Evolutionary conservation across 768 basidiomycete species (phyloP).

Genomic region (Amanita phalloides): DNA sequence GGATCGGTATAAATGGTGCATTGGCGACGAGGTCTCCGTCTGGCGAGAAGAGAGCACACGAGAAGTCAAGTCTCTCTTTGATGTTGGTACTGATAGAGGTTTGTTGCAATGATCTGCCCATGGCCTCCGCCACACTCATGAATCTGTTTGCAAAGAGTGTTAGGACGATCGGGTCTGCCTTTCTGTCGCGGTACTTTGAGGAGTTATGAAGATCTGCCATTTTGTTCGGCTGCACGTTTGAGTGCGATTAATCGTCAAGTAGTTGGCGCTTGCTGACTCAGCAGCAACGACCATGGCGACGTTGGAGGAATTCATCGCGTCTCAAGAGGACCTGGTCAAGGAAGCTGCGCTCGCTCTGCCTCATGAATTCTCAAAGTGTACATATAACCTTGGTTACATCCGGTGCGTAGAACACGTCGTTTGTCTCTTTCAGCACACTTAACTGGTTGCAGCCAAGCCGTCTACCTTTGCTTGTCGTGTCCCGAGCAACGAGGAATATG

Average conservation of each 20-base stretch:
- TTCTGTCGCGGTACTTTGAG: conserved; percentile 16
- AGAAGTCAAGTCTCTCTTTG: conserved; percentile 92
- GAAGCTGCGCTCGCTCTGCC: conserved; percentile 50
- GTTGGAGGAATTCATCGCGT: conserved; percentile 33
- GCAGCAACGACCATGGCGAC: conserved; percentile 14
- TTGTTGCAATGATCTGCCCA: conserved; percentile 85
- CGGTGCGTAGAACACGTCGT: conserved; percentile 22
- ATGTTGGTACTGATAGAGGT: conserved; percentile 92
- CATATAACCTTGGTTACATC: conserved; percentile 46
- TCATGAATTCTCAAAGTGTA: conserved; percentile 56
- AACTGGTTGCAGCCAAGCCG: conserved; percentile 44
- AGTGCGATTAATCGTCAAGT: too few relatives aligned
- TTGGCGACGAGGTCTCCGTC: conserved; percentile 93
- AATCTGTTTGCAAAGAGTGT: conserved; percentile 94
- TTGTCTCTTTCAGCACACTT: conserved; percentile 1
- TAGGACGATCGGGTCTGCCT: conserved; percentile 77
- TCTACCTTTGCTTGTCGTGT: conserved; percentile 76
- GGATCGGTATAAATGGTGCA: conserved; percentile 85
- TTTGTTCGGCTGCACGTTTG: not conserved
- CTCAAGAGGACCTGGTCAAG: conserved; percentile 37
- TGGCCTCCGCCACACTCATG: conserved; percentile 96
- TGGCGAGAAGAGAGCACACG: conserved; percentile 92
- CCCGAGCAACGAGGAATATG: conserved; percentile 60
- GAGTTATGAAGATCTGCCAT: not conserved
- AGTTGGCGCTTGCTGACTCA: not conserved